phyloP scores from a whole-genome alignment of 2,329 filamentous ascomycete species.

The Colletotrichum sp. region DNA sequence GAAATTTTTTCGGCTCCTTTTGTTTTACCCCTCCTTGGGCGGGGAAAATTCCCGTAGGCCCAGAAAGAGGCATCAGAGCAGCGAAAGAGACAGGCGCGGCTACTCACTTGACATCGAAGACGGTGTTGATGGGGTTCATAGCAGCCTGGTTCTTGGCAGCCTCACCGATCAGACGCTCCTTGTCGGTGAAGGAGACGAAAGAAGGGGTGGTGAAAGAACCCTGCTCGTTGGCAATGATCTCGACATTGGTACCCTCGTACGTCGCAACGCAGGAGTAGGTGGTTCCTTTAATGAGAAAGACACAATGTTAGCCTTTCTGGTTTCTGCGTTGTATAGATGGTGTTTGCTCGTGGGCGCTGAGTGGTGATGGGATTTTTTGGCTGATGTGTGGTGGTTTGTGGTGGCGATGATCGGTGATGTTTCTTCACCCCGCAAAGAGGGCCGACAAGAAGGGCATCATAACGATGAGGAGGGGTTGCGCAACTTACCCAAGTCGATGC shows the following conservation, averaged over 20 bases:
- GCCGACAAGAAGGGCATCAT: slow-evolving; percentile 18
- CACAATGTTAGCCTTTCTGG: slow-evolving; percentile 23
- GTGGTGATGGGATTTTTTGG: background rate
- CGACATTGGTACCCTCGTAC: slow-evolving; percentile 99
- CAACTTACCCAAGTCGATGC: slow-evolving; percentile 95
- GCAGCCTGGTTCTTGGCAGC: slow-evolving; percentile 99
- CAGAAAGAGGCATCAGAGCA: background rate
- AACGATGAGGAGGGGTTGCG: background rate
- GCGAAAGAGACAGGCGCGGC: background rate
- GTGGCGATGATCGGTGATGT: slow-evolving; percentile 6
- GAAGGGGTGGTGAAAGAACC: slow-evolving; percentile 98
- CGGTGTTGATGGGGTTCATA: slow-evolving; percentile 98
- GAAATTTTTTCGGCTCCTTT: background rate
- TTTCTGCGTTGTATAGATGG: background rate
- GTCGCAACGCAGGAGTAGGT: slow-evolving; percentile 99
- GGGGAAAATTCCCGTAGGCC: background rate
- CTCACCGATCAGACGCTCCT: slow-evolving; percentile 99
- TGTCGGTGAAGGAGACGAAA: slow-evolving; percentile 98
- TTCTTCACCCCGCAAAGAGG: background rate
- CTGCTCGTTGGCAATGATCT: slow-evolving; percentile 99
- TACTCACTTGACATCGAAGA: slow-evolving; percentile 98
- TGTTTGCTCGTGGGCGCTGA: background rate
- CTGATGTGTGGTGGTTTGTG: background rate
- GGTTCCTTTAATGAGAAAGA: slow-evolving; percentile 68
- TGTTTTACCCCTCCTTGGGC: slow-evolving; percentile 10